Percentiles rank a stretch among this genome's conserved stretches.
Evolutionary conservation across 176 grass and related monocot species (phyloP).

Genomic region (Hordeum vulgare): DNA sequence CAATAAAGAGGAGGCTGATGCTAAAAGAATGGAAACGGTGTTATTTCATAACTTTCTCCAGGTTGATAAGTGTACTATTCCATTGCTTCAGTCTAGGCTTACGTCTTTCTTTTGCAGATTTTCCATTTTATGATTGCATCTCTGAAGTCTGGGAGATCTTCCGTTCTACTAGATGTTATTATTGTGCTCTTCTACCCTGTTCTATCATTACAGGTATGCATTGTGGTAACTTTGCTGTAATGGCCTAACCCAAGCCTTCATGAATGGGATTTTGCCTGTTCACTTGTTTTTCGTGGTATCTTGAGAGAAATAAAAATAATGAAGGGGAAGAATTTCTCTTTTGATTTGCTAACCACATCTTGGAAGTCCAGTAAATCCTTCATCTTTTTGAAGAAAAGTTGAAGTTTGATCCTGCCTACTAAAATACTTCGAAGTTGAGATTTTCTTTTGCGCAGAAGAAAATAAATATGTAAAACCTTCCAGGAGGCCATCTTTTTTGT

Average conservation of each 20-base stretch:
- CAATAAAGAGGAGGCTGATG: constrained; percentile 40
- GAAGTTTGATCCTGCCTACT: background rate
- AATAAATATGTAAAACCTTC: background rate
- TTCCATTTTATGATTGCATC: constrained; percentile 91
- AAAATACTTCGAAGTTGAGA: background rate
- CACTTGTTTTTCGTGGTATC: background rate
- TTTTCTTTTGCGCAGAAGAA: background rate
- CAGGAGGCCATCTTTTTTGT: background rate
- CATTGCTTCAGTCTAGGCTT: constrained; percentile 15
- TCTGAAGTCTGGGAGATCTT: constrained; percentile 86
- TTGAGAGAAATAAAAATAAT: background rate
- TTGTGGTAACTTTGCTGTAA: background rate
- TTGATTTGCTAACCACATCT: background rate
- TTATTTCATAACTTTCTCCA: constrained; percentile 16
- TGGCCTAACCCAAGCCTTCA: background rate
- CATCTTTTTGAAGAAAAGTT: background rate
- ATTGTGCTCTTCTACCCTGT: constrained; percentile 63
- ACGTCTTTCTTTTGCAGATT: constrained; percentile 58
- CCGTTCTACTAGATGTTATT: constrained; percentile 75
- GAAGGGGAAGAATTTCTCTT: background rate
- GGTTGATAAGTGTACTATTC: background rate
- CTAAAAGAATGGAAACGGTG: constrained; percentile 91
- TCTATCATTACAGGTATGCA: constrained; percentile 82
- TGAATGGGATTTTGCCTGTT: background rate
- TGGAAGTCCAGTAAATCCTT: background rate